These are phyloP conservation scores for Fusarium bactridioides DNA, from an alignment of 2,329 filamentous ascomycete genomes.

Conservation along the genomic window DNA sequence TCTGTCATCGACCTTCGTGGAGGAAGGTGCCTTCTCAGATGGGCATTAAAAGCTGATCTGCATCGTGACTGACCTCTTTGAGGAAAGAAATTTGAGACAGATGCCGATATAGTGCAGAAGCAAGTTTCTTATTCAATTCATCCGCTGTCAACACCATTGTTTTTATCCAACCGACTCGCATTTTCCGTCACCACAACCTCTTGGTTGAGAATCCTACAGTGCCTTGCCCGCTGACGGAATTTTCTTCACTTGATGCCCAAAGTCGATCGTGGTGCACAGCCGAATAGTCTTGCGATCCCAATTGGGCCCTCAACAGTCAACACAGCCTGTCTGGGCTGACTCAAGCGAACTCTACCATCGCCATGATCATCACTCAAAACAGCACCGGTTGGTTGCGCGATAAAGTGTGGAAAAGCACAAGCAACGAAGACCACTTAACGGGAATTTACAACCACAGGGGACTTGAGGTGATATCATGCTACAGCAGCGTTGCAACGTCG, in stretches of 20 bases:
- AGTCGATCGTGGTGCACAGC: not conserved
- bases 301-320: conserved; percentile 1
- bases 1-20: not conserved
- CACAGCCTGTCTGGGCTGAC: not conserved
- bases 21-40: not conserved
- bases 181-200: not conserved
- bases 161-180: conserved; percentile 12
- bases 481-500: conserved; percentile 37
- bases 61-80: not conserved
- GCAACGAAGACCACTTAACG: not conserved
- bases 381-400: not conserved
- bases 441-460: not conserved
- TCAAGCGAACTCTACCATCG: not conserved
- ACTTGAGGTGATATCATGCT: conserved; percentile 46
- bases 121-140: not conserved
- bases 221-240: not conserved
- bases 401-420: conserved; percentile 1
- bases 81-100: not conserved
- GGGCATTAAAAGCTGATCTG: not conserved
- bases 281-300: not conserved
- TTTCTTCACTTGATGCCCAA: conserved; percentile 19
- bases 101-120: not conserved
- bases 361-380: not conserved
- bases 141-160: conserved; percentile 12
- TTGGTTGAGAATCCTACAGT: not conserved